Base-by-base conservation (phyloP, 177 flowering plant species). In the Vitis hybrid region DNA sequence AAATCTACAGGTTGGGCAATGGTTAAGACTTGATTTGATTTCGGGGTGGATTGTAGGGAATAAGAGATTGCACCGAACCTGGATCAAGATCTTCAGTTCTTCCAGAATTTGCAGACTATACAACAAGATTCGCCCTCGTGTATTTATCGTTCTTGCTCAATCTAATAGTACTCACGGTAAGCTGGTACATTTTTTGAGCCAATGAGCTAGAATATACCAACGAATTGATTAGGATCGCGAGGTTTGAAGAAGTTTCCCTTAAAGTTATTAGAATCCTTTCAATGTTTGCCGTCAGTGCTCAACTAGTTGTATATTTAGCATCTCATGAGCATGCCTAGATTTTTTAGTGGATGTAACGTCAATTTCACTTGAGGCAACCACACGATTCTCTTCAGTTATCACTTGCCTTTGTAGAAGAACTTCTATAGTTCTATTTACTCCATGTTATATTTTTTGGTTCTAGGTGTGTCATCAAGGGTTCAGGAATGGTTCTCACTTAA, bases 141-240 rank as follows among this genome's bases (percentile, higher is more conserved):
- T 98, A 17, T 96, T 96, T 73, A 85, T 90, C 76, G 98, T 90
- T 69, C 93, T 96, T 84, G 98, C 91, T 61, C 99, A 93, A 82
- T 90, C 97, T 51, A 87, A 82, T 75, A 97, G 92, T 85, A 93
- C 97, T 58, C 88, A 91, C 75, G 99, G 93, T 69, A 97, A 96
- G 73, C 84, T 96, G 67, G 89, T 83, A 3, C 86, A 98, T 46
- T 93, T 96, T 75, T 93, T 96, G 18, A 72, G 94, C 97, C n/a
- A 93, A 93, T 82, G 99, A 96, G 81, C 98, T 98, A 2, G 99
- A 93, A 74, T 94, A 87, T 70, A 90, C 97, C 55, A 92, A 93
- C 81, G 99, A 96, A 71, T 81, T 96, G 46, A 91, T 96, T 68
- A 86, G 91, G 75, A 89, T 96, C 74, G 98, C 93, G 52, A 86